Percentiles rank a stretch among this genome's conserved stretches.
Conservation (phyloP, 768 basidiomycete species). For the Termitomyces sp. region DNA sequence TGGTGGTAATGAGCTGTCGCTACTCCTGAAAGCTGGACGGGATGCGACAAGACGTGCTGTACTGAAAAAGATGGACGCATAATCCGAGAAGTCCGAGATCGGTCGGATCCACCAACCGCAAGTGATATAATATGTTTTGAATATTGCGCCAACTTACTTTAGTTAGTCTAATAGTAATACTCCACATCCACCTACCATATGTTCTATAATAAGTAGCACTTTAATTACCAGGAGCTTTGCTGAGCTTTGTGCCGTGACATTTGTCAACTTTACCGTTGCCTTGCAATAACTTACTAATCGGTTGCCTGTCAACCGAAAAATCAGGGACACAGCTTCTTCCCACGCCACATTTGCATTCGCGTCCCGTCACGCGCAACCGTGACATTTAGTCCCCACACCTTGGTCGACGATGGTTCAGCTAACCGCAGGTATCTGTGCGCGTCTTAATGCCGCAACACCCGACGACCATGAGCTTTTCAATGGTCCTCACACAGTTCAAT, state of each 20-base stretch:
- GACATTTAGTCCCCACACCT: constrained; percentile 1
- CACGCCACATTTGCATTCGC: constrained; percentile 19
- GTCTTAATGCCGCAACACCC: constrained; percentile 45
- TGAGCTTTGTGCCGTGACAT: constrained; percentile 4
- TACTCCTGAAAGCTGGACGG: constrained; percentile 84
- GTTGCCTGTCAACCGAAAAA: not conserved
- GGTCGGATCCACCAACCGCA: no score
- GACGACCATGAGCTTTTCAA: constrained; percentile 44
- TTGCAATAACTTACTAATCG: no score
- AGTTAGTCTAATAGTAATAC: constrained; percentile 20
- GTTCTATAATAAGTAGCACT: constrained; percentile 2
- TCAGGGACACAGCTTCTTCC: constrained; percentile 2
- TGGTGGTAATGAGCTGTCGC: constrained; percentile 82
- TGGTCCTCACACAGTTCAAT: constrained; percentile 60
- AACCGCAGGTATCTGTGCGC: constrained; percentile 54
- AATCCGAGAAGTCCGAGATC: not conserved
- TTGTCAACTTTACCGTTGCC: not conserved
- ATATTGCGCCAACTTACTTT: constrained; percentile 14
- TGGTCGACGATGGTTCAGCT: constrained; percentile 39
- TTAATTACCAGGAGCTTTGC: constrained; percentile 14
- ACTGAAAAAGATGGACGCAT: constrained; percentile 35
- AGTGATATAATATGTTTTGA: constrained; percentile 11
- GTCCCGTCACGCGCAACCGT: constrained; percentile 20
- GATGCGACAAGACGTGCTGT: constrained; percentile 78
- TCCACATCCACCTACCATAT: no score